A percentile compares a stretch with the other conserved stretches of the same genome.
phyloP scores from a whole-genome alignment of 2,329 filamentous ascomycete genomes.

The Monilinia polystroma region DNA sequence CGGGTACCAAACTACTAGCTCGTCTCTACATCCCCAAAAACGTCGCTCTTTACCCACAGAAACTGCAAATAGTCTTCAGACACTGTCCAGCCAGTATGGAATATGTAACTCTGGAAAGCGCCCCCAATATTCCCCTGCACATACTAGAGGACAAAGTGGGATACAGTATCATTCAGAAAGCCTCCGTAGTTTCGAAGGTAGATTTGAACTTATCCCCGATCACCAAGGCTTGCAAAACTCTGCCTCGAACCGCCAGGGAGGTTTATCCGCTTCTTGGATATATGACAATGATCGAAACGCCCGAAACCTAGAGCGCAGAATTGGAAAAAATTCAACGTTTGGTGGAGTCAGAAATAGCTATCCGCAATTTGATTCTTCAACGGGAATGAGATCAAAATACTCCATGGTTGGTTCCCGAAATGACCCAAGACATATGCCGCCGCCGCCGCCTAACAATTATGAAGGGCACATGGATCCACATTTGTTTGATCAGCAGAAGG shows the following conservation, averaged over 20 bases:
- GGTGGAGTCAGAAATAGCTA: not conserved
- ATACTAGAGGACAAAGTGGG: not conserved
- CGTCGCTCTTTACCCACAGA: too few species aligned
- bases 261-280: not conserved
- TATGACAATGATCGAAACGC: too few species aligned
- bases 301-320: not conserved
- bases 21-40: too few species aligned
- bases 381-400: too few species aligned
- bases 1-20: too few species aligned
- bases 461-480: not conserved
- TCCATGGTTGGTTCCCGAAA: not conserved
- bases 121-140: not conserved
- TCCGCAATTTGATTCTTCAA: not conserved
- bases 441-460: not conserved
- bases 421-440: not conserved
- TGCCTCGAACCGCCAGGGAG: not conserved
- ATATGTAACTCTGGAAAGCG: too few species aligned
- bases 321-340: not conserved
- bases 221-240: not conserved
- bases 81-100: not conserved
- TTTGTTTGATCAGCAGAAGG: not conserved
- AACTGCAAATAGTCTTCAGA: too few species aligned
- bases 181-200: not conserved
- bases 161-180: too few species aligned
- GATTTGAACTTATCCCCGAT: not conserved